Conservation (phyloP, 257 asterid species). For the Parsonsia alboflavescens region DNA sequence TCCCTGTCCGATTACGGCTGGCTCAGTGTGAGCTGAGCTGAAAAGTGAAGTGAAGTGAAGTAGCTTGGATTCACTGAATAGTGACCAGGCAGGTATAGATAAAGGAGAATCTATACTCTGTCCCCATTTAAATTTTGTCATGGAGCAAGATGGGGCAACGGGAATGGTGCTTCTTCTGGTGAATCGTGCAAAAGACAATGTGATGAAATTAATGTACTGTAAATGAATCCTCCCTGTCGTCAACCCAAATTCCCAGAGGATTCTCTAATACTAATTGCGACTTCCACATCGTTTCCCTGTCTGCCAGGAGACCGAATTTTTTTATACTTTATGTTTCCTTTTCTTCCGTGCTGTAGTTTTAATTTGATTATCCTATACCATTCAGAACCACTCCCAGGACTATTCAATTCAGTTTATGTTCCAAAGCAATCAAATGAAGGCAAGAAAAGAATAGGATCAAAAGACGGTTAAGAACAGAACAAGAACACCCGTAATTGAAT, state of each 20-base stretch:
- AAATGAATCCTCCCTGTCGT: background rate
- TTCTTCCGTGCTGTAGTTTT: too few relatives aligned
- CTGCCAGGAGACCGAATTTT: background rate
- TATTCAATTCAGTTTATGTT: too few relatives aligned
- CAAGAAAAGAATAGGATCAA: too few relatives aligned
- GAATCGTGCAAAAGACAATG: background rate
- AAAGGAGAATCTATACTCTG: background rate
- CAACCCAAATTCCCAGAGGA: background rate
- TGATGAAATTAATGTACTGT: background rate
- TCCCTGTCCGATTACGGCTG: background rate
- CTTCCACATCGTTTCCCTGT: background rate
- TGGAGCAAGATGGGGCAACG: background rate
- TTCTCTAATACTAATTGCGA: background rate
- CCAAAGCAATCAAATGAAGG: too few relatives aligned
- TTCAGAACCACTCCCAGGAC: too few relatives aligned
- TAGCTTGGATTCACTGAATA: slow-evolving; percentile 3
- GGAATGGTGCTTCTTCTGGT: background rate
- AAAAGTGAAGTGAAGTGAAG: slow-evolving; percentile 5
- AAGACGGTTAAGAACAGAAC: too few relatives aligned
- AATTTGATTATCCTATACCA: too few relatives aligned
- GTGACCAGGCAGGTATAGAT: background rate
- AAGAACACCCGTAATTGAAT: too few relatives aligned
- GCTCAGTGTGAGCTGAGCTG: background rate
- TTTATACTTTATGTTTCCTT: background rate
- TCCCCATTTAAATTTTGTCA: background rate